Base-by-base conservation (phyloP, 2,329 filamentous ascomycete genomes). In the Emergomyces orientalis region DNA sequence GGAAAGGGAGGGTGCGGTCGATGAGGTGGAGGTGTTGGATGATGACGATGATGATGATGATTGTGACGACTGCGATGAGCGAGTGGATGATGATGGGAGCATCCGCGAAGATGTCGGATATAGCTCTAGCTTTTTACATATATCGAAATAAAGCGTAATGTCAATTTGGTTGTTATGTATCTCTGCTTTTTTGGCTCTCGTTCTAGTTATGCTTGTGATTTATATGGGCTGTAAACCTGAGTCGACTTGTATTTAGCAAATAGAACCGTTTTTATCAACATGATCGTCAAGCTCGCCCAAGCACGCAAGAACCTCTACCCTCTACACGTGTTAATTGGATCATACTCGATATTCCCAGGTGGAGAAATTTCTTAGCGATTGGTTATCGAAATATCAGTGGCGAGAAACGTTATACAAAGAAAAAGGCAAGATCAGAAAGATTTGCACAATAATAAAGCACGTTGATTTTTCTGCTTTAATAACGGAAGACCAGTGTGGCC, bases 1-100 rank as follows among this genome's bases (percentile, higher is more conserved):
- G 11, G 90, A 88, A 67, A 80, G 90, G 62, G 84, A 86, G 41
- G 86, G 84, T 43, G 91, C 91, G 0, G 85, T 97, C 62, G 91
- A 96, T 67, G 91, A 96, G 71, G 93, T 99, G 3, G 90, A 97
- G 73, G 87, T 86, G 2, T 82, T 97, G 71, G 94, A 95, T 71
- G 90, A 94, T 69, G 85, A 86, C 72, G 72, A 71, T 7, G 22
- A 41, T 2, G 47, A 60, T 27, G 13, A 37, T 19, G 22, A 37
- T 9, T 19, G 34, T 73, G 72, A 71, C 25, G 22, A 45, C 19
- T 34, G n/a, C 2, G 39, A 61, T 32, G 60, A 30, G 22, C 13
- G n/a, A 19, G 14, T 32, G 34, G 32, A 32, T 74, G 72, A 71
- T 19, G 34, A 17, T 32, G 27, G 32, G 37, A 43, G 32, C 39